A percentile compares a stretch with the other conserved stretches of the same genome.
Evolutionary conservation across 2,329 filamentous ascomycete genomes (phyloP).

Genomic region (Botrytis medusae): DNA sequence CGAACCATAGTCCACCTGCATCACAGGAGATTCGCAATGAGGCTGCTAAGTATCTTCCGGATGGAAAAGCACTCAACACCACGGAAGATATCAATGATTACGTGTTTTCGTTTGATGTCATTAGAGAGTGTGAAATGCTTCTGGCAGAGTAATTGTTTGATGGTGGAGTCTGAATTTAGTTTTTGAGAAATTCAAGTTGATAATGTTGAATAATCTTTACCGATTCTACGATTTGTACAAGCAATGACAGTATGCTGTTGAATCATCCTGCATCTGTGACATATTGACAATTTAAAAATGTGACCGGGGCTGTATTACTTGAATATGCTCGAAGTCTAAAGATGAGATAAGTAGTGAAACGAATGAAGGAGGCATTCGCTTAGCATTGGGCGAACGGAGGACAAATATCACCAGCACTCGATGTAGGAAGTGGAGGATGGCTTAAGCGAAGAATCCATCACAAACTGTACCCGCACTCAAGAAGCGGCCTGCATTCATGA

Average conservation of each 20-base stretch:
- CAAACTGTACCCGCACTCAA: too few species aligned
- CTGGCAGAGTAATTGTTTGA: neutral
- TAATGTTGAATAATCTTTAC: neutral
- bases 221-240: neutral
- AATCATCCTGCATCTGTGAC: neutral
- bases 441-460: too few species aligned
- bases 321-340: too few species aligned
- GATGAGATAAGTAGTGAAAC: too few species aligned
- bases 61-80: neutral
- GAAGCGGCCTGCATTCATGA: neutral
- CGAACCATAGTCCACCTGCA: neutral
- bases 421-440: too few species aligned
- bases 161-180: neutral
- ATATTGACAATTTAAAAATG: neutral
- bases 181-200: neutral
- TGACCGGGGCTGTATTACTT: too few species aligned
- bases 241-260: neutral
- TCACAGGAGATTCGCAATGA: neutral
- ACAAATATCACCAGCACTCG: too few species aligned
- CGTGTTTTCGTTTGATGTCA: neutral
- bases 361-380: too few species aligned
- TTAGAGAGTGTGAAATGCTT: neutral
- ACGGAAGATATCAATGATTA: neutral
- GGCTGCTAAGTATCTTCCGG: neutral
- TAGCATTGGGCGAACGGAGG: too few species aligned